Percentiles rank a stretch among this genome's conserved stretches.
Evolutionary conservation across 2,329 filamentous ascomycete species (phyloP).

Genomic region (Cordyceps farinosa): DNA sequence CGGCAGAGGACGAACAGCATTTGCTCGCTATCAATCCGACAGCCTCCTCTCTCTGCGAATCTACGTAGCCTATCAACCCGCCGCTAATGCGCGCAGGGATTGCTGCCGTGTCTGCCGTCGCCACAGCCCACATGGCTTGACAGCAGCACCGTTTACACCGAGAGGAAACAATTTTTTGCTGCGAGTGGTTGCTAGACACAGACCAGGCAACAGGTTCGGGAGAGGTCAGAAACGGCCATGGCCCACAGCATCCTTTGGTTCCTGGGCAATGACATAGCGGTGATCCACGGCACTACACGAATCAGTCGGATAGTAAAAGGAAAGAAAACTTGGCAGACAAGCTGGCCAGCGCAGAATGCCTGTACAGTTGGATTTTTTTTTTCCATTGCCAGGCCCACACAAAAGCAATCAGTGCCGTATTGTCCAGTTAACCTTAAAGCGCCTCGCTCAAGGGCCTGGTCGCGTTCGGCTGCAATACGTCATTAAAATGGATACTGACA

Average conservation of each 20-base stretch:
- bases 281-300: not conserved
- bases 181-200: not conserved
- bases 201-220: not conserved
- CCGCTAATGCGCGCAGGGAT: too few species aligned
- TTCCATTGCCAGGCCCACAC: not conserved
- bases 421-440: slow-evolving; percentile 15
- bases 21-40: slow-evolving; percentile 18
- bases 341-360: not conserved
- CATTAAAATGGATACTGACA: slow-evolving; percentile 11
- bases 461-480: not conserved
- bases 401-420: not conserved
- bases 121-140: not conserved
- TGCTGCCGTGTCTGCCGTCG: not conserved
- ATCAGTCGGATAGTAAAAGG: not conserved
- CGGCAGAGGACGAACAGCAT: slow-evolving; percentile 21
- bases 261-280: not conserved
- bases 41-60: slow-evolving; percentile 20
- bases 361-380: not conserved
- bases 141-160: not conserved
- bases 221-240: not conserved
- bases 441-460: not conserved
- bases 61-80: too few species aligned
- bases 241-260: not conserved
- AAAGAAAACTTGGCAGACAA: not conserved
- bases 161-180: not conserved